Base-by-base conservation (phyloP, 1,284 basidiomycete species). In the Termitomyces sp. region DNA sequence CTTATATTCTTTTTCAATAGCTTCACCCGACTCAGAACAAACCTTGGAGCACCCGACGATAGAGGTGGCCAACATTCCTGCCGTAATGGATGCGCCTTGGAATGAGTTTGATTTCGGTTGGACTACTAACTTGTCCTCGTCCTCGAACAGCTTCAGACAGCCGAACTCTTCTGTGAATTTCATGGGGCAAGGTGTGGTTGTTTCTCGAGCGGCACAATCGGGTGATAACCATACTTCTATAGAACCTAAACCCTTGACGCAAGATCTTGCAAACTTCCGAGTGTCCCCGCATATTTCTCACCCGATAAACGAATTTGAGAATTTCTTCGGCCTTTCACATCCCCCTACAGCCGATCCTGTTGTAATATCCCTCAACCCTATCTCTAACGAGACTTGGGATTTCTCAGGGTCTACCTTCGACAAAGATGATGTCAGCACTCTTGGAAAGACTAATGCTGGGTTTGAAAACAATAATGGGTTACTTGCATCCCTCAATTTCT, bases 141-240 rank as follows among this genome's bases (percentile, higher is more conserved):
- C 28, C 8, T 16, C 26, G 5, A 5, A 47, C 9, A 18, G 18
- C 14, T 0, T n/a, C 3, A 1, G 10, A 13, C n/a, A 28, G 9
- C 26, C 24, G 10, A 40, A 50, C 13, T 34, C 34, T 1, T 48
- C 16, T 13, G 34, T 39, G 1, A 35, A 46, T 24, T 43, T 42
- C 5, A n/a, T 43, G 2, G 47, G 19, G 13, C 45, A 49, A 39
- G 39, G 55, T 59, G 24, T 24, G 47, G 9, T 14, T 21, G 2
- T 33, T 19, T 46, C n/a, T 5, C 3, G 19, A 2, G 7, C 33
- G 18, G 30, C 13, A 14, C 5, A 11, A 44, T 14, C 7, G 4
- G 1, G 19, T 35, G 9, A 11, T 31, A 14, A 13, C 6, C 37
- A 26, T 45, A 31, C 7, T 21, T n/a, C 14, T 19, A 24, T 38